These are phyloP conservation scores for Daldinia sp. DNA, from an alignment of 2,329 filamentous ascomycete species.

Conservation along the genomic window DNA sequence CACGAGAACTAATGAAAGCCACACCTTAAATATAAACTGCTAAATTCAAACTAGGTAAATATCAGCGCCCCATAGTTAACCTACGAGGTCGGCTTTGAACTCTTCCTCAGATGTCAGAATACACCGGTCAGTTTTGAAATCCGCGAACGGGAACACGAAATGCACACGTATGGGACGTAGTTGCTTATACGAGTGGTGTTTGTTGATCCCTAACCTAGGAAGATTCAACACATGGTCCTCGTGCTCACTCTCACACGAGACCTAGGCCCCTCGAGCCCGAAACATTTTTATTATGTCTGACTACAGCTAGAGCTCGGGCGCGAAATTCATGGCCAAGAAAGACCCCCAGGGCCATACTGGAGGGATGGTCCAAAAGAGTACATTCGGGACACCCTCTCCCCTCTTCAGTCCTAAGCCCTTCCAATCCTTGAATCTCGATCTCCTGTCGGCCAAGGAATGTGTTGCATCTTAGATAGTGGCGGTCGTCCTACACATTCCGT, in stretches of 20 bases:
- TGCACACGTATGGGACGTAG: neutral
- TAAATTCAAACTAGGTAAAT: neutral
- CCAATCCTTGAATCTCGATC: constrained; percentile 29
- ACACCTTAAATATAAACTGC: neutral
- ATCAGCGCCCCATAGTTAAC: neutral
- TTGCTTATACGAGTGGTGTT: neutral
- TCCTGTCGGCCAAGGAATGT: constrained; percentile 22
- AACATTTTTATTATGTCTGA: constrained; percentile 9
- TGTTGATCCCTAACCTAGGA: neutral
- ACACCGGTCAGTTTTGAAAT: neutral
- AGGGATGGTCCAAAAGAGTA: constrained; percentile 2
- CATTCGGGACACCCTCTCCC: constrained; percentile 8
- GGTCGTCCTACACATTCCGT: constrained; percentile 19
- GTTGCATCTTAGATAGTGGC: constrained; percentile 31
- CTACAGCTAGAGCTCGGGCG: neutral
- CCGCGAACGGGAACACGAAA: neutral
- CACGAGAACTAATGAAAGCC: neutral
- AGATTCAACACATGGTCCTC: neutral
- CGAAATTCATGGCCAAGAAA: constrained; percentile 12
- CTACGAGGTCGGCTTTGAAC: neutral
- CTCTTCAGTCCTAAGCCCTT: constrained; percentile 6
- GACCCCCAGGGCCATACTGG: neutral
- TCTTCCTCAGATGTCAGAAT: neutral
- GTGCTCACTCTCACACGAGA: neutral
- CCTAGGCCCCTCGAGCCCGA: neutral